Percentiles rank a stretch among this genome's conserved stretches.
Evolutionary conservation across 2,329 filamentous ascomycete species (phyloP).

Genomic region (Plenodomus tracheiphilus): DNA sequence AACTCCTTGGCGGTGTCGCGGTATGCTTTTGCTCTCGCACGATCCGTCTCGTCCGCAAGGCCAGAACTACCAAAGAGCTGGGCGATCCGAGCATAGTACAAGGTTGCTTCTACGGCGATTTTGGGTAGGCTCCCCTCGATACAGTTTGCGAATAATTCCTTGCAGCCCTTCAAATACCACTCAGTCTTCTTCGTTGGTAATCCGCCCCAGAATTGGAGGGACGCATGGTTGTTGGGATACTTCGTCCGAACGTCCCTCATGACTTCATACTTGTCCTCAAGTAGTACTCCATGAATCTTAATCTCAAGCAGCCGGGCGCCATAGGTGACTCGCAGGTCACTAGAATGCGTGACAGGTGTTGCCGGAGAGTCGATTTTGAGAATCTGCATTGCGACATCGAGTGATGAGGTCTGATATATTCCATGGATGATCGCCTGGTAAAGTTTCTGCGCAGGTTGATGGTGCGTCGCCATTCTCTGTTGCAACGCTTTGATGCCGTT

Average conservation of each 20-base stretch:
- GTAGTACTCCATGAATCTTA: conserved; percentile 28
- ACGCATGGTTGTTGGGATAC: background rate
- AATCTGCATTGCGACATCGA: conserved; percentile 20
- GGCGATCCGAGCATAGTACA: conserved; percentile 40
- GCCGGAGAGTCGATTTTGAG: conserved; percentile 20
- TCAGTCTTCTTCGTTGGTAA: conserved; percentile 6
- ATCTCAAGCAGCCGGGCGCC: conserved; percentile 34
- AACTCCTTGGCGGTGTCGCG: conserved; percentile 25
- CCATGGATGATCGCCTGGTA: conserved; percentile 42
- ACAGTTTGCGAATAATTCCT: conserved; percentile 35
- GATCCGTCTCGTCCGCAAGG: conserved; percentile 5
- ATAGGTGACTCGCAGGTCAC: conserved; percentile 35
- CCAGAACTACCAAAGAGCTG: conserved; percentile 26
- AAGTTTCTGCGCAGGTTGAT: conserved; percentile 47
- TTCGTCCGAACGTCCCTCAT: conserved; percentile 1
- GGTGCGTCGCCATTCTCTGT: conserved; percentile 23
- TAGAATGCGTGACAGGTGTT: conserved; percentile 16
- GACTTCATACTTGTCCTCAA: conserved; percentile 39
- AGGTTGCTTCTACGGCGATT: conserved; percentile 41
- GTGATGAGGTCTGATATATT: conserved; percentile 6
- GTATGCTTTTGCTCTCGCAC: conserved; percentile 12
- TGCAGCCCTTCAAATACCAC: conserved; percentile 33
- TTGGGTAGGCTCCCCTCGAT: conserved; percentile 40
- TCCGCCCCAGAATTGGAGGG: conserved; percentile 15
- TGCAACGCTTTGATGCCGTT: conserved; percentile 23